Conservation (phyloP, 148 eudicot species). For the Pharnaceum exiguum region DNA sequence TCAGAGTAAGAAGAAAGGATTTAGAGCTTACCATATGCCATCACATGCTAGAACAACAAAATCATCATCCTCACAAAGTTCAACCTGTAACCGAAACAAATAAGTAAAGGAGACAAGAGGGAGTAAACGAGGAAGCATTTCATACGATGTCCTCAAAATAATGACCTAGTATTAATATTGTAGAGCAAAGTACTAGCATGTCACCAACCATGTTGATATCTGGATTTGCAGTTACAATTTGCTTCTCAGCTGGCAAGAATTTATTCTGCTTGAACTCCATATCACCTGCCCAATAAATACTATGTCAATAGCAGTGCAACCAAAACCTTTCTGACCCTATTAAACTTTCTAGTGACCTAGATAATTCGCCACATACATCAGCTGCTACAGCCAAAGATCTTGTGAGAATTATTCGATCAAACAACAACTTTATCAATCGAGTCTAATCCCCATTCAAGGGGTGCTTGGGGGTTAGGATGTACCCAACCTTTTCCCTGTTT, state of each 20-base stretch:
- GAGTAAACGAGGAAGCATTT: neutral
- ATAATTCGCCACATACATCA: too few species aligned
- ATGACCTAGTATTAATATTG: neutral
- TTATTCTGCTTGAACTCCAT: constrained; percentile 99
- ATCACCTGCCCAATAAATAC: constrained; percentile 53
- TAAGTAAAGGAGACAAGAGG: neutral
- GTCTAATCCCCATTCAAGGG: too few species aligned
- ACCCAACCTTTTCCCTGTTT: too few species aligned
- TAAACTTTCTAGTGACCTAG: neutral
- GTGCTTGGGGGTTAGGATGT: too few species aligned
- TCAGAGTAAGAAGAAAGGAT: constrained; percentile 3
- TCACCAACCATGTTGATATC: constrained; percentile 73
- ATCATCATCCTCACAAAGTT: constrained; percentile 89
- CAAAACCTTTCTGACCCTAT: neutral
- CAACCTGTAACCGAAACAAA: constrained; percentile 36
- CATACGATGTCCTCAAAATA: neutral
- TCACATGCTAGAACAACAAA: constrained; percentile 95
- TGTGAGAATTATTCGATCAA: too few species aligned
- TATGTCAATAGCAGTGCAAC: neutral
- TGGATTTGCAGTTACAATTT: constrained; percentile 90
- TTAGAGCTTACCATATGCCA: constrained; percentile 77
- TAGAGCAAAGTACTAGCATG: neutral
- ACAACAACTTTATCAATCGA: too few species aligned
- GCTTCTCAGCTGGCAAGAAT: constrained; percentile 85
- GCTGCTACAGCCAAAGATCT: too few species aligned